A percentile compares a stretch with the other conserved stretches of the same genome.
Conservation (phyloP, 805 yeast genomes). For the Nakazawaea anatomiae region DNA sequence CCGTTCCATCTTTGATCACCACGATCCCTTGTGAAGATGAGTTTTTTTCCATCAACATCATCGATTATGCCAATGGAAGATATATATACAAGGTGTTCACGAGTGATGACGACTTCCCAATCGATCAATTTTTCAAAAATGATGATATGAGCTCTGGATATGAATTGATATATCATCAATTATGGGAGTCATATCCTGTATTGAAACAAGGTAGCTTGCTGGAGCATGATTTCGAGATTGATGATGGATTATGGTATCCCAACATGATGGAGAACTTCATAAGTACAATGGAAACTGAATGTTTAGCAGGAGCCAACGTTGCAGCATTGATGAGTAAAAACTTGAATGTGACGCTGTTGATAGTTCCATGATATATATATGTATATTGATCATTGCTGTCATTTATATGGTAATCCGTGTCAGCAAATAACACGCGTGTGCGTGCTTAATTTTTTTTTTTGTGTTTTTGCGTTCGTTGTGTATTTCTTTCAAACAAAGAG, state of each 20-base stretch:
- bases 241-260: slow-evolving; percentile 32
- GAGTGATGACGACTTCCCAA: background rate
- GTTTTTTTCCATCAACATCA: slow-evolving; percentile 30
- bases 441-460: too few species aligned
- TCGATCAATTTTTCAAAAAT: slow-evolving; percentile 1
- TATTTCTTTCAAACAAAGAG: background rate
- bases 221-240: slow-evolving; percentile 22
- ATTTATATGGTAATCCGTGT: background rate
- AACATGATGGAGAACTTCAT: slow-evolving; percentile 40
- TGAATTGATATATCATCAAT: slow-evolving; percentile 24
- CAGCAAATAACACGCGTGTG: background rate
- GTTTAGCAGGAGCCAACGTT: slow-evolving; percentile 42
- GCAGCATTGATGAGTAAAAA: slow-evolving; percentile 34
- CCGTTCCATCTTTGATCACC: slow-evolving; percentile 11
- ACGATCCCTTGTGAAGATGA: slow-evolving; percentile 5
- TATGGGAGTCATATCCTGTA: slow-evolving; percentile 41
- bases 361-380: slow-evolving; percentile 15
- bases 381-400: background rate
- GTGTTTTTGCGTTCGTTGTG: background rate
- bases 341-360: slow-evolving; percentile 19
- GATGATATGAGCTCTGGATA: background rate
- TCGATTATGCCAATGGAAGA: slow-evolving; percentile 20
- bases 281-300: slow-evolving; percentile 48
- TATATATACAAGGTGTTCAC: slow-evolving; percentile 40
- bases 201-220: slow-evolving; percentile 24